A percentile compares a stretch with the other conserved stretches of the same genome.
Evolutionary conservation across 805 yeast species (phyloP).

Genomic region (Metschnikowia continentalis): DNA sequence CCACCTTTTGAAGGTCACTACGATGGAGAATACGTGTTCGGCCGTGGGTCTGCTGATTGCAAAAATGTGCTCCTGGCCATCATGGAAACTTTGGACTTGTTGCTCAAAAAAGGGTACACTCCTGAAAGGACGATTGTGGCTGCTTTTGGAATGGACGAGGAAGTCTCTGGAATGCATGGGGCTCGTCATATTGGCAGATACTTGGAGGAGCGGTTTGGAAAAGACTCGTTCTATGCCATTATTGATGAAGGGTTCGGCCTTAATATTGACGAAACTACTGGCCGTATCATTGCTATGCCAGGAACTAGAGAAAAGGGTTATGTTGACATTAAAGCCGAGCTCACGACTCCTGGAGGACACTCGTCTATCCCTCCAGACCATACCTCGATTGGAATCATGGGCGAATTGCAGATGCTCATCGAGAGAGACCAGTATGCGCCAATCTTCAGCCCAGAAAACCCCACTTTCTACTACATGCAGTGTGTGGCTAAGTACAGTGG

Average conservation of each 20-base stretch:
- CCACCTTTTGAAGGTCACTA: conserved; percentile 36
- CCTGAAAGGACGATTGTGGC: conserved; percentile 16
- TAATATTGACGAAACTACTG: conserved; percentile 33
- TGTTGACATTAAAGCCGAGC: conserved; percentile 40
- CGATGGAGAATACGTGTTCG: conserved; percentile 23
- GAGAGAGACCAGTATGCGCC: conserved; percentile 21
- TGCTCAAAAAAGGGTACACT: conserved; percentile 7
- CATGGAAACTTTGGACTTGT: conserved; percentile 17
- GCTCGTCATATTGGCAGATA: conserved; percentile 14
- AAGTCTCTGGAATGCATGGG: conserved; percentile 16
- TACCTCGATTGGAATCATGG: conserved; percentile 27
- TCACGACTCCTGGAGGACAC: conserved; percentile 28
- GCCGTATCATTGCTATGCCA: conserved; percentile 51
- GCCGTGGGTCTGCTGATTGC: conserved; percentile 20
- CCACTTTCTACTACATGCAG: conserved; percentile 24
- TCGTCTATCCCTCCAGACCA: conserved; percentile 29
- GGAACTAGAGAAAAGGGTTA: conserved; percentile 47
- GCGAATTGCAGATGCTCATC: conserved; percentile 18
- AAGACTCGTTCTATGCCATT: conserved; percentile 15
- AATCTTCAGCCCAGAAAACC: conserved; percentile 22
- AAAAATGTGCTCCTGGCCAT: conserved; percentile 17
- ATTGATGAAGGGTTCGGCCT: conserved; percentile 28
- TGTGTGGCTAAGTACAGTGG: conserved; percentile 23
- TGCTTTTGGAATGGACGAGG: conserved; percentile 21
- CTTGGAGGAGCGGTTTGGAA: conserved; percentile 16